Percentiles rank a stretch among this genome's conserved stretches.
phyloP scores from a whole-genome alignment of 164 flowering plant genomes.

The Magnolia sinica region DNA sequence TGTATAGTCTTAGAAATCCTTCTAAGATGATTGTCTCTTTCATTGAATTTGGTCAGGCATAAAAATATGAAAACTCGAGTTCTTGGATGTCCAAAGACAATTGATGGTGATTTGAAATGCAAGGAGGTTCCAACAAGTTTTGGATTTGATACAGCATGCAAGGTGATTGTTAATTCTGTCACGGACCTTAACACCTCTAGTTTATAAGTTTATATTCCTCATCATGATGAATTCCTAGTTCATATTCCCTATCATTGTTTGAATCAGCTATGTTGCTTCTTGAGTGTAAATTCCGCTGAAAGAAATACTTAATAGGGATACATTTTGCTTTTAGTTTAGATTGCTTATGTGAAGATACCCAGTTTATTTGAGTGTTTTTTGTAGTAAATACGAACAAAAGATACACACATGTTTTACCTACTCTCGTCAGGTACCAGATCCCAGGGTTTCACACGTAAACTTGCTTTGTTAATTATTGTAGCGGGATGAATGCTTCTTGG shows the following conservation, averaged over 20 bases:
- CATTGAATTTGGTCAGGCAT: constrained; percentile 36
- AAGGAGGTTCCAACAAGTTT: constrained; percentile 96
- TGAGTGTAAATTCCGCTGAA: not conserved
- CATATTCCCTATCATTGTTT: not conserved
- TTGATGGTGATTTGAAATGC: constrained; percentile 93
- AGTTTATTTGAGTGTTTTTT: too few relatives aligned
- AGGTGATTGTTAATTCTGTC: constrained; percentile 38
- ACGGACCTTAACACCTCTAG: not conserved
- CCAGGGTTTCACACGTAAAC: too few relatives aligned
- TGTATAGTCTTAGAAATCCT: not conserved
- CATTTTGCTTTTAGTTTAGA: not conserved
- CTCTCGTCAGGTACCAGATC: too few relatives aligned
- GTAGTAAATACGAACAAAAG: too few relatives aligned
- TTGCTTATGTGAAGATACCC: not conserved
- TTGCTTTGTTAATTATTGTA: too few relatives aligned
- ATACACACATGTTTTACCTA: too few relatives aligned
- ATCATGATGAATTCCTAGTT: too few relatives aligned
- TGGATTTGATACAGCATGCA: constrained; percentile 98
- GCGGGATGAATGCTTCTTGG: too few relatives aligned
- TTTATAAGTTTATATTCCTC: too few relatives aligned
- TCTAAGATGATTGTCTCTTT: constrained; percentile 1
- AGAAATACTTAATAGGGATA: not conserved
- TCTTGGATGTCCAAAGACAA: constrained; percentile 93
- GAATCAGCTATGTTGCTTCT: not conserved
- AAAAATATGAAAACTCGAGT: constrained; percentile 69